These are phyloP conservation scores for Drechslerella dactyloides DNA, from an alignment of 2,329 filamentous ascomycete genomes.

Conservation along the genomic window DNA sequence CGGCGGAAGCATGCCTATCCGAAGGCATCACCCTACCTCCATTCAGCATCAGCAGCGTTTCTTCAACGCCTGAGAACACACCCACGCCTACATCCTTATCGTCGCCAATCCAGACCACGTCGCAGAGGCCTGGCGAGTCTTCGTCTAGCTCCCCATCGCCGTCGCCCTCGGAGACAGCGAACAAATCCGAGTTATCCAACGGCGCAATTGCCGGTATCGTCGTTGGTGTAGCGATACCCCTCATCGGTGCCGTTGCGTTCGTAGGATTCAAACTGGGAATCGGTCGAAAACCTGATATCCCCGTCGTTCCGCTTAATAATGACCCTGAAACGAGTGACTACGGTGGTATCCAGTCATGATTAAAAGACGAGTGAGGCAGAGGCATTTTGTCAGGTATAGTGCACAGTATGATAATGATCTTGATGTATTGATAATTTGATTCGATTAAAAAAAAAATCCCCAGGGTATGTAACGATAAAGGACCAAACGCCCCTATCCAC, in stretches of 20 bases:
- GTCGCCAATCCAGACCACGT: background rate
- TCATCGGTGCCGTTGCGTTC: slow-evolving; percentile 1
- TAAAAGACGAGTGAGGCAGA: no score
- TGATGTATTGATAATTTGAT: no score
- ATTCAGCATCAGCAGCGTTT: background rate
- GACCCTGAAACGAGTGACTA: slow-evolving; percentile 13
- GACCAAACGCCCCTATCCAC: no score
- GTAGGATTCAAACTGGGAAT: slow-evolving; percentile 5
- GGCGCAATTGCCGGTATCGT: background rate
- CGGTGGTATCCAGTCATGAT: slow-evolving; percentile 22
- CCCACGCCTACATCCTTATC: background rate
- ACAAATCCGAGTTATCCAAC: background rate
- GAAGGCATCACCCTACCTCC: background rate
- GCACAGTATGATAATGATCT: no score
- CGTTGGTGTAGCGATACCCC: background rate
- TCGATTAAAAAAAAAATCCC: background rate
- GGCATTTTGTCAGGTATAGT: no score
- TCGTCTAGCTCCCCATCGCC: background rate
- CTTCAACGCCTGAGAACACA: no score
- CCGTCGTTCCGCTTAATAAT: slow-evolving; percentile 20
- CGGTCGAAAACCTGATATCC: background rate
- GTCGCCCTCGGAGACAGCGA: background rate
- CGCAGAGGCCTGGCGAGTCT: background rate
- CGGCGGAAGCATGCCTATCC: no score
- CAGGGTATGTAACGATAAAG: background rate